phyloP scores from a whole-genome alignment of 495 filamentous ascomycete species.

The Neurospora sp. region DNA sequence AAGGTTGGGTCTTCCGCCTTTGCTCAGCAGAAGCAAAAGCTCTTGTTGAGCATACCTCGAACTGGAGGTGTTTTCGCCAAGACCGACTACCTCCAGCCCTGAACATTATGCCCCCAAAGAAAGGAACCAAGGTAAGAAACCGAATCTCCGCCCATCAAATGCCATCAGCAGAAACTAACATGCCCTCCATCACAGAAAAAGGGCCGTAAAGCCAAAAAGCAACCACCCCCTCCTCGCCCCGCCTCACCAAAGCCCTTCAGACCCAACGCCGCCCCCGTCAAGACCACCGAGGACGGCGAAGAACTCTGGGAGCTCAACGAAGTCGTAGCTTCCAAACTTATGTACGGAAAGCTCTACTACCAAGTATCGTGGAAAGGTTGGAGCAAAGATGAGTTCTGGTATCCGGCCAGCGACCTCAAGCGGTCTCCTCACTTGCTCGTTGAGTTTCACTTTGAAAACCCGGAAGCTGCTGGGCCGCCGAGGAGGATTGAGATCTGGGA shows the following conservation, averaged over 20 bases:
- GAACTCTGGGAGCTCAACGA: not conserved
- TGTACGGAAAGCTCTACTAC: not conserved
- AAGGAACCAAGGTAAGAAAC: not conserved
- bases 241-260: not conserved
- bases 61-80: too few species aligned
- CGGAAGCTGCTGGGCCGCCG: not conserved
- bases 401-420: not conserved
- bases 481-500: not conserved
- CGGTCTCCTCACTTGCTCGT: not conserved
- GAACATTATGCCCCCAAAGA: too few species aligned
- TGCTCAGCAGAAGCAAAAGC: not conserved
- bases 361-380: not conserved
- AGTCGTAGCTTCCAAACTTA: not conserved
- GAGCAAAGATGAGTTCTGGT: not conserved
- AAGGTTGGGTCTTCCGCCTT: not conserved
- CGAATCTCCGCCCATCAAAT: fast-evolving
- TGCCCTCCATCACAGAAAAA: fast-evolving
- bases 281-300: not conserved
- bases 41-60: not conserved
- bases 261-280: not conserved
- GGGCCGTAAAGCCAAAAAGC: not conserved
- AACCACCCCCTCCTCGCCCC: not conserved
- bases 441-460: not conserved
- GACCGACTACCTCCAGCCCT: too few species aligned
- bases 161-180: not conserved